phyloP scores from a whole-genome alignment of 129 eudicot species.

The Dittrichia graveolens region DNA sequence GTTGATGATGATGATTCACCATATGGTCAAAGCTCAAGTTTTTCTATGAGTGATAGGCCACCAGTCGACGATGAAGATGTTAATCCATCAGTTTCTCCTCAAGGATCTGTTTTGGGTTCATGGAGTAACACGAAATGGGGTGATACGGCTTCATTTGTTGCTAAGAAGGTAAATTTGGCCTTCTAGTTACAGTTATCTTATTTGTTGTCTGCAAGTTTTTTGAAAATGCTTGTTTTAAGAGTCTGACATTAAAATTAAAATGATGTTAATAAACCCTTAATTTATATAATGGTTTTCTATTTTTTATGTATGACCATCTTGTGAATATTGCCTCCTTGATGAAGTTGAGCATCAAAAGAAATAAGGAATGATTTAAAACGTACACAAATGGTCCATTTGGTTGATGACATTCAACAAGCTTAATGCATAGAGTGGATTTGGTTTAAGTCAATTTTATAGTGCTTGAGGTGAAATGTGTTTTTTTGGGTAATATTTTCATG shows the following conservation, averaged over 20 bases:
- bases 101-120: slow-evolving; percentile 44
- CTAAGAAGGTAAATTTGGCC: slow-evolving; percentile 69
- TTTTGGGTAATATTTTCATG: neutral
- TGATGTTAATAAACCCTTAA: neutral
- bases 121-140: slow-evolving; percentile 75
- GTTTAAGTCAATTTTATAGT: neutral
- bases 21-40: slow-evolving; percentile 43
- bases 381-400: neutral
- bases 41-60: slow-evolving; percentile 40
- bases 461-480: neutral
- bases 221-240: neutral
- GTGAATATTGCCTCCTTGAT: neutral
- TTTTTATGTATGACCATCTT: neutral
- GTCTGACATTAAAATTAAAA: neutral
- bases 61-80: slow-evolving; percentile 48
- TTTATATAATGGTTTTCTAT: neutral
- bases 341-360: slow-evolving; percentile 9
- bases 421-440: neutral
- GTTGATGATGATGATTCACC: slow-evolving; percentile 84
- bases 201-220: neutral
- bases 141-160: slow-evolving; percentile 70
- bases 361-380: slow-evolving; percentile 12
- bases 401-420: slow-evolving; percentile 14
- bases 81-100: slow-evolving; percentile 50
- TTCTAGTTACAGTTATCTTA: neutral